Evolutionary conservation across 2,329 filamentous ascomycete genomes (phyloP).

Genomic region (Podosphaera leucotricha): DNA sequence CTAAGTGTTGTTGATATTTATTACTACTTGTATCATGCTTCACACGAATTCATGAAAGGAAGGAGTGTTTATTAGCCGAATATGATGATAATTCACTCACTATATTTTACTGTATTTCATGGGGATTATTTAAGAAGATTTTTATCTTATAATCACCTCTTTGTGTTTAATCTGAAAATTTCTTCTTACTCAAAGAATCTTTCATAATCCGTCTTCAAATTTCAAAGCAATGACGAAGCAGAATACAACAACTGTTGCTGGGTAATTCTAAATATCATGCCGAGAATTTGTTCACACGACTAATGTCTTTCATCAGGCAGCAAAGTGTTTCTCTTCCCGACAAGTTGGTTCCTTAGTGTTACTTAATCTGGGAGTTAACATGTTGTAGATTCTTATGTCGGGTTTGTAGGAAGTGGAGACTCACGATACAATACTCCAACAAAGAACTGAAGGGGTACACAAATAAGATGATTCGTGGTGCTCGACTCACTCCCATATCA

Average conservation of each 20-base stretch:
- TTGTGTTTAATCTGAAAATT: too few species aligned
- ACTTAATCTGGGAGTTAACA: neutral
- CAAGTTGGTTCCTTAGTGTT: neutral
- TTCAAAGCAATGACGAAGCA: neutral
- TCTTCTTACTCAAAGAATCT: too few species aligned
- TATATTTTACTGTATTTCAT: too few species aligned
- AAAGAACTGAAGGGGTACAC: slow-evolving; percentile 21
- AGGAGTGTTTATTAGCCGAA: too few species aligned
- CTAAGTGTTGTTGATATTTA: too few species aligned
- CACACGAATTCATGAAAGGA: too few species aligned
- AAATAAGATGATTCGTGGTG: slow-evolving; percentile 4
- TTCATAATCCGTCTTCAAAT: neutral
- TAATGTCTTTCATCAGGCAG: neutral
- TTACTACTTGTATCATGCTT: too few species aligned
- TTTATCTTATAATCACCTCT: too few species aligned
- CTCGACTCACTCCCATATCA: slow-evolving; percentile 4
- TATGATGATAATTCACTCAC: too few species aligned
- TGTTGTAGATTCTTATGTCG: slow-evolving; percentile 15
- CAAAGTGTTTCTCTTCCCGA: neutral
- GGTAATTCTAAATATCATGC: neutral
- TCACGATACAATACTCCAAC: slow-evolving; percentile 20
- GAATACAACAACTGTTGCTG: neutral
- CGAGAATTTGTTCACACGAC: neutral
- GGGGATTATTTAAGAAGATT: too few species aligned
- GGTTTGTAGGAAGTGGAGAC: slow-evolving; percentile 21